Evolutionary conservation across 2,329 filamentous ascomycete genomes (phyloP).

Genomic region (Pseudogymnoascus sp.): DNA sequence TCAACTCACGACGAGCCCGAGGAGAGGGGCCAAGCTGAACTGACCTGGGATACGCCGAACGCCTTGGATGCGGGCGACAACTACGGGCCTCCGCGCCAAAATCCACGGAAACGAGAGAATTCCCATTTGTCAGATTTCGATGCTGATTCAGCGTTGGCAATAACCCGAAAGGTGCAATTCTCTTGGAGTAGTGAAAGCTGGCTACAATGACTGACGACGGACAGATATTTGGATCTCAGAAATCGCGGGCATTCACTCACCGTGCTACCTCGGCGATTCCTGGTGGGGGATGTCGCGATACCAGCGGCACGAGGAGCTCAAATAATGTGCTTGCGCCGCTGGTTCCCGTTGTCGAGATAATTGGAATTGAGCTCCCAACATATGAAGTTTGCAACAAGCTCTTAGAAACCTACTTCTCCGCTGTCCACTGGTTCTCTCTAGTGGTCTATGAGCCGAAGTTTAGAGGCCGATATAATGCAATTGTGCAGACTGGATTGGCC

Average conservation of each 20-base stretch:
- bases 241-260: constrained; percentile 22
- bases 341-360: constrained; percentile 12
- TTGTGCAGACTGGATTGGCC: constrained; percentile 27
- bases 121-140: constrained; percentile 15
- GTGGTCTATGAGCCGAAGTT: constrained; percentile 35
- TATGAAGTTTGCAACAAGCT: constrained; percentile 25
- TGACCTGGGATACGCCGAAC: not conserved
- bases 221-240: constrained; percentile 23
- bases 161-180: constrained; percentile 23
- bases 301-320: constrained; percentile 12
- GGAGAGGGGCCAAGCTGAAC: not conserved
- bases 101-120: not conserved
- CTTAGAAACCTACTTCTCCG: constrained; percentile 33
- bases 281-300: constrained; percentile 20
- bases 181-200: not conserved
- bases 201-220: not conserved
- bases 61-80: not conserved
- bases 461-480: constrained; percentile 26
- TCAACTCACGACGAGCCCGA: not conserved
- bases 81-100: not conserved
- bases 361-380: constrained; percentile 26
- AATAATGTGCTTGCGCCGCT: constrained; percentile 21
- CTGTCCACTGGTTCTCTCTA: constrained; percentile 37
- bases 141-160: constrained; percentile 29
- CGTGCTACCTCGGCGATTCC: constrained; percentile 30